These are phyloP conservation scores for Canariomyces notabilis DNA, from an alignment of 2,329 filamentous ascomycete genomes.

Conservation along the genomic window DNA sequence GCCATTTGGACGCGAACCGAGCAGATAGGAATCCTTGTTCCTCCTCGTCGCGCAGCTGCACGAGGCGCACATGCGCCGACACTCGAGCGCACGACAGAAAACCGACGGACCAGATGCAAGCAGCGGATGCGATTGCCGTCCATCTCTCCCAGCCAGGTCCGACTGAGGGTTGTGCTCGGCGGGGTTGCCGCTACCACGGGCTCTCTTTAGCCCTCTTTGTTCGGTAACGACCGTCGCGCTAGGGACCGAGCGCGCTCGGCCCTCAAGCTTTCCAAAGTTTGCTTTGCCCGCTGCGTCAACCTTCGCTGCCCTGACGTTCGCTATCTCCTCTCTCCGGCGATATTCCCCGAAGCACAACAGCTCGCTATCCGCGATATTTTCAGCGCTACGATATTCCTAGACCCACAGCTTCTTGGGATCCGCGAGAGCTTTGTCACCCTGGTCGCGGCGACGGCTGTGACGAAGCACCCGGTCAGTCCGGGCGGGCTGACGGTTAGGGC, in stretches of 20 bases:
- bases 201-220: neutral
- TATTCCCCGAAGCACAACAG: neutral
- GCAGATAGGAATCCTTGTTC: neutral
- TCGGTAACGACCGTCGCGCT: neutral
- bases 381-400: neutral
- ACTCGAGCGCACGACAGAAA: too few species aligned
- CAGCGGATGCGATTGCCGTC: neutral
- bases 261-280: neutral
- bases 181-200: neutral
- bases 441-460: too few species aligned
- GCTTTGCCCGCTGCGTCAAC: neutral
- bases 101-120: neutral
- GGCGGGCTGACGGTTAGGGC: constrained; percentile 3
- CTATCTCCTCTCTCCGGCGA: neutral
- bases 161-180: neutral
- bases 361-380: neutral
- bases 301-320: too few species aligned
- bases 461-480: constrained; percentile 6
- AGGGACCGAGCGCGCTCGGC: neutral
- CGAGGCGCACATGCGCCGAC: neutral
- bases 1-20: neutral
- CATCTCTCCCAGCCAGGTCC: neutral
- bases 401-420: neutral
- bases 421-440: too few species aligned
- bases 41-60: neutral